Conservation (phyloP, 2,329 filamentous ascomycete genomes). For the Aspergillus pseudoviridinutans region DNA sequence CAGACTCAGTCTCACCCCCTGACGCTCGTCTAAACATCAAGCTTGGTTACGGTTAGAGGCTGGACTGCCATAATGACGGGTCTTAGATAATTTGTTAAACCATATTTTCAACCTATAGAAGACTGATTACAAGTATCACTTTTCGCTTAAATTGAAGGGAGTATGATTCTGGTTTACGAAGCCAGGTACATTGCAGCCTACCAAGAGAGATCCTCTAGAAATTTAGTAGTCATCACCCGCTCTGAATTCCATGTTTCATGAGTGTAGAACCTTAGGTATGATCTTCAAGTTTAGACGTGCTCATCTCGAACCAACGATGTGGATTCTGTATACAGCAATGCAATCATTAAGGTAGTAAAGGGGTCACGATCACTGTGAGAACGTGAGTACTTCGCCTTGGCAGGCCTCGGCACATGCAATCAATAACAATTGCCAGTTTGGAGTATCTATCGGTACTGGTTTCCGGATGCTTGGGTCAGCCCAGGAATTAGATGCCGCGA, state of each 20-base stretch:
- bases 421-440: too few species aligned
- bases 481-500: background rate
- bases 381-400: background rate
- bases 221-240: too few species aligned
- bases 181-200: too few species aligned
- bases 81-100: background rate
- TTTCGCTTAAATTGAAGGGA: background rate
- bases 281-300: background rate
- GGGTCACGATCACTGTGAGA: too few species aligned
- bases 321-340: background rate
- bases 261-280: background rate
- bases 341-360: too few species aligned
- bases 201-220: too few species aligned
- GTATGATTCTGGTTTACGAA: background rate
- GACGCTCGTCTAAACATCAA: background rate
- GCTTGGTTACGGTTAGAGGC: background rate
- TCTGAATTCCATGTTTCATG: too few species aligned
- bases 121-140: too few species aligned
- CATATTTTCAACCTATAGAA: too few species aligned
- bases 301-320: background rate
- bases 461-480: background rate
- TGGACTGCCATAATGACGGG: background rate
- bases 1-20: too few species aligned
- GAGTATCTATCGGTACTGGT: background rate
- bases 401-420: background rate